phyloP scores from a whole-genome alignment of 495 filamentous ascomycete species.

The Hypoxylon rickii region DNA sequence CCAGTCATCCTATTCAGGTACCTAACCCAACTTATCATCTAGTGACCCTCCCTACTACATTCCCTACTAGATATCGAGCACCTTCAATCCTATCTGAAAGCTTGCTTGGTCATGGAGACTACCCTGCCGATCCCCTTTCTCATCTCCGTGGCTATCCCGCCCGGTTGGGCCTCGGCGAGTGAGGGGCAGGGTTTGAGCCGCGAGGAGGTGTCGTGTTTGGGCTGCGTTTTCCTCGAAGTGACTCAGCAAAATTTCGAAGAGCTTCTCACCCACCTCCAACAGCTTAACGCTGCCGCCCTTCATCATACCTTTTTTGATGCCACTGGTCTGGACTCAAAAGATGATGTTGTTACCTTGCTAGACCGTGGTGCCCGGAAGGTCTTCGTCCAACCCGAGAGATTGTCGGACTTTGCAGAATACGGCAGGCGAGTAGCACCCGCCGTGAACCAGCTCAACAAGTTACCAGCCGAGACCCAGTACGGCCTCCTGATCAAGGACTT shows the following conservation, averaged over 20 bases:
- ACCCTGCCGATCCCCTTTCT: constrained; percentile 62
- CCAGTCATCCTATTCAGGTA: too few relatives aligned
- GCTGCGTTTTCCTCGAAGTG: constrained; percentile 72
- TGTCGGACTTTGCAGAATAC: constrained; percentile 49
- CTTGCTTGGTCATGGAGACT: constrained; percentile 52
- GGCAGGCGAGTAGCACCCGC: constrained; percentile 50
- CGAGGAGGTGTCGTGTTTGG: constrained; percentile 78
- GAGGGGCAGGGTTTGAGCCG: constrained; percentile 58
- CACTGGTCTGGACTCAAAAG: constrained; percentile 64
- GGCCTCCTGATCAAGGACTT: constrained; percentile 53
- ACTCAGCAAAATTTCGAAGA: constrained; percentile 59
- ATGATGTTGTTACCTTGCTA: constrained; percentile 78
- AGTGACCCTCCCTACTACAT: constrained; percentile 1
- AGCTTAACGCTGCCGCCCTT: constrained; percentile 64
- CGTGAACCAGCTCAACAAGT: constrained; percentile 37
- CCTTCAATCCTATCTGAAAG: background rate
- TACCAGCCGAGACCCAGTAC: constrained; percentile 43
- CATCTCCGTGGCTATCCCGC: constrained; percentile 60
- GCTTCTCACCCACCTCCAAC: constrained; percentile 68
- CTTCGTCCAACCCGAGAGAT: constrained; percentile 73
- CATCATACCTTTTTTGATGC: constrained; percentile 79
- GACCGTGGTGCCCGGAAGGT: constrained; percentile 87
- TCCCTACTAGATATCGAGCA: background rate
- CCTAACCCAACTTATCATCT: background rate
- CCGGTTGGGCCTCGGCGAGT: constrained; percentile 50